Evolutionary conservation across 441 rosid genomes (phyloP), one percentile per base, ranked within the genome.

Genomic region (Arabidopsis lyrata): DNA sequence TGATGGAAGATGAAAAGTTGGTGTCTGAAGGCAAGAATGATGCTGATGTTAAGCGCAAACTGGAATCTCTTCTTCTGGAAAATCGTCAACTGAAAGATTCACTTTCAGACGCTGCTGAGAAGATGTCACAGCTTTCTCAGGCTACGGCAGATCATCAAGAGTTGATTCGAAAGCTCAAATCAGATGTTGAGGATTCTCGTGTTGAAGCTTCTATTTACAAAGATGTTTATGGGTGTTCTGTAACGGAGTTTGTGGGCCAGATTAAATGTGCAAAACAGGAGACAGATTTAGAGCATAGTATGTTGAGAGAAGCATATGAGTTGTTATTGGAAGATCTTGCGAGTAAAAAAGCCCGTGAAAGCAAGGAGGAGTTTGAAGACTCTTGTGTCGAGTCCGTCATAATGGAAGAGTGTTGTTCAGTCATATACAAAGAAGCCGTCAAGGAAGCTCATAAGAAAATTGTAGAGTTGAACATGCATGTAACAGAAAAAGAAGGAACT

Each of bases 401-500:
- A 8, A 62, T 56, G 79, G 86, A 84, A 78, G 91, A 70, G 49
- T 66, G 91, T 20, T 66, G 66, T 63, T 85, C 66, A 62, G 69
- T 83, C 31, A 63, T 87, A 66, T 81, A 73, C 56, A 68, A 70
- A 79, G 95, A 83, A 79, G 73, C 89, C 60, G 77, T 91, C 56
- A 82, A 77, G 81, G 97, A 90, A 80, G 97, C 91, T 32, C 76
- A 76, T 78, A 82, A 80, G 81, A 82, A 86, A 81, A 73, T 85
- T 52, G 49, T 47, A 41, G 67, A 71, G 60, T 80, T 84, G 83
- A 85, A 80, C 70, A 39, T 53, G 60, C 59, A 81, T 73, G 79
- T 57, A 29, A 32, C 80, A 79, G 86, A 88, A 62, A 86, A 78
- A 34, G 96, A 86, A 80, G 80, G 54, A 36, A 75, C 78, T 42